Base-by-base conservation (phyloP, 805 yeast species). In the Candida jianshihensis region DNA sequence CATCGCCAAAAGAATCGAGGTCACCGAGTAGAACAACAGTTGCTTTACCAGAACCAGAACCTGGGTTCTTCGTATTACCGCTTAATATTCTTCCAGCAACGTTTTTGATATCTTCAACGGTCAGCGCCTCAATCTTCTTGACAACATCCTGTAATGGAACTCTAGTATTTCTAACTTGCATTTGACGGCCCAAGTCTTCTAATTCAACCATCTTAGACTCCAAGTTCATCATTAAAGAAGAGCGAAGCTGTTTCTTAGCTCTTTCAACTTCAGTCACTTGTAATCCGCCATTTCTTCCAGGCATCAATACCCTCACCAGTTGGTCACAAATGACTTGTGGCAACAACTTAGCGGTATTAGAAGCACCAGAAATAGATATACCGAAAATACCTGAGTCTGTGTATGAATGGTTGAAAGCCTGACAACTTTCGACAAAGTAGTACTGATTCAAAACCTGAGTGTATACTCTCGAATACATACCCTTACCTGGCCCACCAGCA, bases 401-500 rank as follows among this genome's bases (percentile, higher is more conserved):
- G 64, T 86, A 90, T 17, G 95, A 78, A 59, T 88, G 95, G 59
- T 88, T 87, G 64, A 89, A 88, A 7, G 94, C 75, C 50, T 78
- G 68, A 57, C 96, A 87, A 51, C 83, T 81, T 54, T 92, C 98
- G 35, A 92, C 78, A 56, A 82, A 89, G 27, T 94, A 95, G 56
- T 83, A 85, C 56, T 82, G 92, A 61, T 90, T 90, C 55, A 92
- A 68, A 3, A 92, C 95, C 48, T 88, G 77, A 0, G 96, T 86
- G 64, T 88, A 92, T 18, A 94, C 73, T 40, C 97, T 72, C 4
- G 96, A 86, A 57, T 88, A 92, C 97, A 92, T 89, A 4, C 98
- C 98, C 60, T 92, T 92, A 36, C 98, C 98, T 14, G 98, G 98
- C 0, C 98, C 98, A 46, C 98, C 98, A 9, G 98, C 97, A 15